Conservation (phyloP, 768 basidiomycete species). For the Dacryopinax spathularia region DNA sequence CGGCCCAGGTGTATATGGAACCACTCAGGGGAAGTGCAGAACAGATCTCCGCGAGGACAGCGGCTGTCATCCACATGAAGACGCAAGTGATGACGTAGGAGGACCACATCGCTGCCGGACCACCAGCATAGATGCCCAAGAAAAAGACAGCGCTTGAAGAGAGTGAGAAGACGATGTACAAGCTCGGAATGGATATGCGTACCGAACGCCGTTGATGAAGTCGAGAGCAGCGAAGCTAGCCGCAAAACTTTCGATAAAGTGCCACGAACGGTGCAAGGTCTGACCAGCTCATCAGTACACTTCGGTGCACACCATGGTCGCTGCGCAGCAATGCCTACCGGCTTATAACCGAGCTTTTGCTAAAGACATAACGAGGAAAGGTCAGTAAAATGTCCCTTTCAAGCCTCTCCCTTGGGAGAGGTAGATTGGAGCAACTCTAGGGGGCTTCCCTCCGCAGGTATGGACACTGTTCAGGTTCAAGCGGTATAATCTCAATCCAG, state of each 20-base stretch:
- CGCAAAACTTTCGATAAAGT: constrained; percentile 68
- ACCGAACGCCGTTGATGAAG: constrained; percentile 81
- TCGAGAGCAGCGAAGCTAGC: constrained; percentile 82
- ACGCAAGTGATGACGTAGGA: constrained; percentile 68
- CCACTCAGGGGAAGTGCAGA: constrained; percentile 62
- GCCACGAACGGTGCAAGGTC: constrained; percentile 81
- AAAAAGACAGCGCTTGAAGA: constrained; percentile 53
- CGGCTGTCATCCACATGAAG: constrained; percentile 80
- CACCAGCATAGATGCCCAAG: constrained; percentile 69
- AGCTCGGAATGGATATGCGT: constrained; percentile 11
- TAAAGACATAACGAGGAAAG: constrained; percentile 25
- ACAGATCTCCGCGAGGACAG: constrained; percentile 78
- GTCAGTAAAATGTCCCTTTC: constrained; percentile 35
- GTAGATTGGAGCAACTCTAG: constrained; percentile 46
- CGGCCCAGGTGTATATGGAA: constrained; percentile 91
- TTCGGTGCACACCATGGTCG: too few relatives aligned
- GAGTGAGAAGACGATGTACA: not conserved
- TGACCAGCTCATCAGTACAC: constrained; percentile 28
- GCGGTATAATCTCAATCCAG: constrained; percentile 94
- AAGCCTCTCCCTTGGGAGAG: constrained; percentile 27
- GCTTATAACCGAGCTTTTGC: constrained; percentile 68
- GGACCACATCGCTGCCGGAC: constrained; percentile 80
- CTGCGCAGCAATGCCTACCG: constrained; percentile 40
- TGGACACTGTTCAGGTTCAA: constrained; percentile 93
- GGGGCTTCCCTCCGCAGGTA: constrained; percentile 93